A percentile compares a stretch with the other conserved stretches of the same genome.
Conservation (phyloP, 2,329 filamentous ascomycete genomes). For the Hymenoscyphus linearis region DNA sequence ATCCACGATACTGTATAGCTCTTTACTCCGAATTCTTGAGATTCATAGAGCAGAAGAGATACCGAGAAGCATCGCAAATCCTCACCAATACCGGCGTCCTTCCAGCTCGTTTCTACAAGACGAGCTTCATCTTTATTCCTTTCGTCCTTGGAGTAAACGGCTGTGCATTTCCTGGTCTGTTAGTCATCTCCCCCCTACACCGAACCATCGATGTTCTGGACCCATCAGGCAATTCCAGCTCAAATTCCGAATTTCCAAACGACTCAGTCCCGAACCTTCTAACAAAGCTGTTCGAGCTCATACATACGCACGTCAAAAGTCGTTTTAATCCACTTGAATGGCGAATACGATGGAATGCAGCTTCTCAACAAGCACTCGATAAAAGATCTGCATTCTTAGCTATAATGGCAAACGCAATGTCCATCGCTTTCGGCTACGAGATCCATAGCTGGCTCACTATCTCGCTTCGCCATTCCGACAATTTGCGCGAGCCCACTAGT, state of each 20-base stretch:
- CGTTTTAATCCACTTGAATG: not conserved
- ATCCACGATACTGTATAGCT: not conserved
- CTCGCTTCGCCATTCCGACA: not conserved
- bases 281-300: not conserved
- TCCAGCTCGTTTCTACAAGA: not conserved
- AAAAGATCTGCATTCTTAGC: not conserved
- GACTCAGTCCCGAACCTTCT: not conserved
- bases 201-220: not conserved
- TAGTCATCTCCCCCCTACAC: not conserved
- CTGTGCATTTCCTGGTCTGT: not conserved
- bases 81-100: not conserved
- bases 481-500: not conserved
- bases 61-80: not conserved
- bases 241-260: not conserved
- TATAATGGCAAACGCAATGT: slow-evolving; percentile 1
- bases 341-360: not conserved
- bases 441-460: not conserved
- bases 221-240: not conserved
- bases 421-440: not conserved
- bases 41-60: not conserved
- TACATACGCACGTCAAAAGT: not conserved
- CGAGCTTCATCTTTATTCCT: not conserved
- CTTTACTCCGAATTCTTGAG: not conserved
- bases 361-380: not conserved
- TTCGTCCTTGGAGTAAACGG: not conserved